These are phyloP conservation scores for Phytopythium litorale DNA, from an alignment of 352 stramenopile genomes.

Conservation along the genomic window DNA sequence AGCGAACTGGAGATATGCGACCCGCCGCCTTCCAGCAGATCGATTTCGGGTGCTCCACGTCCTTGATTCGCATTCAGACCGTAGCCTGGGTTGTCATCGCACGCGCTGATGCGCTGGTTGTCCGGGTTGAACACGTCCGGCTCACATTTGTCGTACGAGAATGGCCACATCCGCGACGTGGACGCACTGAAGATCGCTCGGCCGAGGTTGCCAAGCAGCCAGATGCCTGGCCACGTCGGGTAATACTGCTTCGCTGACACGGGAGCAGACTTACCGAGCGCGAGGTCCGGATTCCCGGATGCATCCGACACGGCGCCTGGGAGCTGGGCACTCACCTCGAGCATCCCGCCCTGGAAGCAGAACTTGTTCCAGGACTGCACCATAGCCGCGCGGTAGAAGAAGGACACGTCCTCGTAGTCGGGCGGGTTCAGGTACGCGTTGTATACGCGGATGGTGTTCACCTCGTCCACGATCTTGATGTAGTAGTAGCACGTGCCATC, in stretches of 20 bases:
- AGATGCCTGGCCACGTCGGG: constrained; percentile 90
- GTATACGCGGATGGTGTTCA: constrained; percentile 39
- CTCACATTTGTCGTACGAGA: constrained; percentile 91
- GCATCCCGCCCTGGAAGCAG: constrained; percentile 91
- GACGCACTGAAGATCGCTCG: constrained; percentile 88
- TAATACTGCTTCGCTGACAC: constrained; percentile 60
- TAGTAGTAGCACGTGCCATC: constrained; percentile 56
- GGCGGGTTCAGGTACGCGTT: constrained; percentile 54
- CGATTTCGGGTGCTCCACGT: constrained; percentile 88
- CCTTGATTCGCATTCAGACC: constrained; percentile 83
- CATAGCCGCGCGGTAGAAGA: constrained; percentile 73
- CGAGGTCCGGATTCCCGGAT: constrained; percentile 40
- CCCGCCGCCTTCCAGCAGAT: constrained; percentile 38
- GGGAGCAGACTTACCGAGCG: constrained; percentile 25
- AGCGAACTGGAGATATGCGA: constrained; percentile 86
- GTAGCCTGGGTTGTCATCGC: constrained; percentile 87
- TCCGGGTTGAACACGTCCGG: constrained; percentile 26
- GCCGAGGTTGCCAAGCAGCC: constrained; percentile 93
- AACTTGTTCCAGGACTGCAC: constrained; percentile 95
- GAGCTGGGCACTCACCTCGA: constrained; percentile 88
- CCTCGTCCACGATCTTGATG: constrained; percentile 50
- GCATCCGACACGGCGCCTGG: constrained; percentile 69
- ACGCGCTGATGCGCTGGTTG: constrained; percentile 84
- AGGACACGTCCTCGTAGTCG: constrained; percentile 37
- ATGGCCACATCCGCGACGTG: constrained; percentile 93